Base-by-base conservation (phyloP, 331 rosid genomes). In the Ulmus americana region DNA sequence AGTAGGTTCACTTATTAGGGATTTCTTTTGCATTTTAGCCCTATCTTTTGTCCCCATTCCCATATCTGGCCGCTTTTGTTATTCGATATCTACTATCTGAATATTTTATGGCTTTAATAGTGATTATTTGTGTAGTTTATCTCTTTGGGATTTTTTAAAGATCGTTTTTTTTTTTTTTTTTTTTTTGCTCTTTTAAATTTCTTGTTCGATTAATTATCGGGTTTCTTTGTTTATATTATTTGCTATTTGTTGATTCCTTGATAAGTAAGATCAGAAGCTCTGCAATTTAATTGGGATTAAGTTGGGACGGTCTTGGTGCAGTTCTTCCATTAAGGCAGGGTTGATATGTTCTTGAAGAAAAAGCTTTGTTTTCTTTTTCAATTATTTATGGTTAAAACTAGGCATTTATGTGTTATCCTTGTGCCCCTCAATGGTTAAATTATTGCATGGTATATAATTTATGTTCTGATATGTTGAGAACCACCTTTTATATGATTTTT, bases 1-100 rank as follows among this genome's bases (percentile, higher is more conserved):
- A 80, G 88, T 85, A 39, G 22, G 6, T 35, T 16, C 72, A 28
- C 35, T 28, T 44, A 43, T 70, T 64, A 74, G 69, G 78, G 65
- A 62, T 72, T 56, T 48, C 39, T 38, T 15, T 71, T 59, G 5
- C 48, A 61, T n/a, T 5, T 80, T 67, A 9, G 22, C 39, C 40
- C 48, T 41, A 1, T 70, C 48, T 54, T 62, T 75, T 14, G 55
- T 65, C 11, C 69, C 12, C 47, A 40, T 2, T 8, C 18, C 22
- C 38, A 13, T 46, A 55, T 39, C 35, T 28, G 35, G 35, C 4
- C 16, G 42, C 45, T 10, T 44, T 49, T 28, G 63, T 82, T 69
- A 43, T 57, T 74, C 44, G 64, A 45, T 58, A 42, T 61, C 45
- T n/a, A 62, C 46, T 70, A 59, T 70, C 47, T 44, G 47, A 44